phyloP scores from a whole-genome alignment of 2,329 filamentous ascomycete species.

The Scopulariopsis brevicaulis region DNA sequence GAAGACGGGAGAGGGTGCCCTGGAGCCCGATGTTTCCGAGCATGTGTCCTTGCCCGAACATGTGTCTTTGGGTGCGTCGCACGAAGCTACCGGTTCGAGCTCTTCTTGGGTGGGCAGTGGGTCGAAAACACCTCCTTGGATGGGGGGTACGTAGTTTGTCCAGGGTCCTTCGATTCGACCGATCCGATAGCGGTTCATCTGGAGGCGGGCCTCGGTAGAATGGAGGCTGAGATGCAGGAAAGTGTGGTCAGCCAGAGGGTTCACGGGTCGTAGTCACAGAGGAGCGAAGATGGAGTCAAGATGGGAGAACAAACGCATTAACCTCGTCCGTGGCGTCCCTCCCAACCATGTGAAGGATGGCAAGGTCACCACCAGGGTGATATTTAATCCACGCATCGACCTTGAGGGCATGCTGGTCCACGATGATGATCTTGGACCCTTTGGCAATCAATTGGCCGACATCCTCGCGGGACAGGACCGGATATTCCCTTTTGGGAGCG shows the following conservation, averaged over 20 bases:
- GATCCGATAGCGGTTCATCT: slow-evolving; percentile 76
- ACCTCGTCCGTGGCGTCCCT: slow-evolving; percentile 92
- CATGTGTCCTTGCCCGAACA: slow-evolving; percentile 11
- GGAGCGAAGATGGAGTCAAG: not conserved
- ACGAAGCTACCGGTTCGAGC: slow-evolving; percentile 11
- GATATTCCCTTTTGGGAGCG: slow-evolving; percentile 12
- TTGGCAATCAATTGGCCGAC: slow-evolving; percentile 70
- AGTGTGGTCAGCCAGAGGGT: not conserved
- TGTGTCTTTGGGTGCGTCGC: slow-evolving; percentile 4
- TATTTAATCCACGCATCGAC: slow-evolving; percentile 81
- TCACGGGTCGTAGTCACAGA: not conserved
- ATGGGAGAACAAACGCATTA: slow-evolving; percentile 53
- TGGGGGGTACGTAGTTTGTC: slow-evolving; percentile 81
- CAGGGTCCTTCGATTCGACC: slow-evolving; percentile 72
- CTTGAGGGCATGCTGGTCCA: slow-evolving; percentile 73
- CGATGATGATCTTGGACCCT: slow-evolving; percentile 68
- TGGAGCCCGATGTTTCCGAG: slow-evolving; percentile 41
- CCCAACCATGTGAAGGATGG: slow-evolving; percentile 88
- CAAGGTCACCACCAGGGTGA: slow-evolving; percentile 85
- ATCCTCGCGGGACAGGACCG: slow-evolving; percentile 24
- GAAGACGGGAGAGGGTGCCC: slow-evolving; percentile 36
- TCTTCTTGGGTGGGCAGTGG: slow-evolving; percentile 23
- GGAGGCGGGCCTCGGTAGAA: slow-evolving; percentile 60
- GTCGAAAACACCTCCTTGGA: slow-evolving; percentile 73
- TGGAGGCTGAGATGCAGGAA: slow-evolving; percentile 51